phyloP scores from a whole-genome alignment of 106 monocot species.

The Hemerocallis citrina region DNA sequence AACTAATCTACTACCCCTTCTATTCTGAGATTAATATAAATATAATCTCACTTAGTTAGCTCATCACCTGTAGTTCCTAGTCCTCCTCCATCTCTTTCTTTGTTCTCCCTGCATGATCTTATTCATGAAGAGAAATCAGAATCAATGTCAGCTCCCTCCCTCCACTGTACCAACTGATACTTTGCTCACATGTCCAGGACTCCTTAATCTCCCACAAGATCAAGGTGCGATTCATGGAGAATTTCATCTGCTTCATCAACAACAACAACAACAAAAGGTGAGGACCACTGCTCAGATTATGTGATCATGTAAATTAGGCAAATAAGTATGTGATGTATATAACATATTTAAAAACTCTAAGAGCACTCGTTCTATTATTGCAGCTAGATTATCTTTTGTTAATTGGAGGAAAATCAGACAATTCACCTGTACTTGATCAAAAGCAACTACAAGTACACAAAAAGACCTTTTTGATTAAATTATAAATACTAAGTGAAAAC shows the following conservation, averaged over 20 bases:
- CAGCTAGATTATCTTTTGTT: neutral
- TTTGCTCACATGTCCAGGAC: neutral
- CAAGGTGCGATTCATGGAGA: neutral
- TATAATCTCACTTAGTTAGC: neutral
- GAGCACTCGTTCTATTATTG: neutral
- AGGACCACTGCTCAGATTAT: neutral
- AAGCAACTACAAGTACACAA: too few species aligned
- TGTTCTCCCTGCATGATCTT: conserved; percentile 2
- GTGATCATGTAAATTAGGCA: neutral
- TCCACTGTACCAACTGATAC: neutral
- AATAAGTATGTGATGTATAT: neutral
- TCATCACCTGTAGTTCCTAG: neutral
- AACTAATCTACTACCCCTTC: neutral
- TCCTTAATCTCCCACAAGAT: conserved; percentile 1
- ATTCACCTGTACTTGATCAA: too few species aligned
- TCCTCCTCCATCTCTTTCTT: conserved; percentile 1
- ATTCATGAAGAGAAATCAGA: conserved; percentile 7
- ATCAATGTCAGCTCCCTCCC: conserved; percentile 1
- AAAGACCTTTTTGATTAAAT: too few species aligned
- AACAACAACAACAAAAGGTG: conserved; percentile 4
- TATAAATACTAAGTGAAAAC: too few species aligned
- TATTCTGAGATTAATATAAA: neutral
- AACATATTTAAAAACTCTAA: neutral
- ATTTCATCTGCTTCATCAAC: neutral
- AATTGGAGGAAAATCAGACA: neutral